These are phyloP conservation scores for Quercus mongolica DNA, from an alignment of 306 rosid genomes.

Conservation along the genomic window DNA sequence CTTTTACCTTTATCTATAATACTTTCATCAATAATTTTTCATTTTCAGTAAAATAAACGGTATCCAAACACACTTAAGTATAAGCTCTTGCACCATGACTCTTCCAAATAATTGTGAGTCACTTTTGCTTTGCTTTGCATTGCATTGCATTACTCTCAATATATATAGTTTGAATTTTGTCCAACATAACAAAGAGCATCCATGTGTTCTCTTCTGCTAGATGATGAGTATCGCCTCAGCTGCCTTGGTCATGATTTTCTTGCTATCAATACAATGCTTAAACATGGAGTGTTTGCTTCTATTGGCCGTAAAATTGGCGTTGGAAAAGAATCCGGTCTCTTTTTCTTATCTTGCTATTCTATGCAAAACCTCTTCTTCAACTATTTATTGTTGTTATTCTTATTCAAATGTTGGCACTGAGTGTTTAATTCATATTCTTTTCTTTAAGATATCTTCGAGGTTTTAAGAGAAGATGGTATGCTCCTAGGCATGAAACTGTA, in stretches of 20 bases:
- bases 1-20: too few relatives aligned
- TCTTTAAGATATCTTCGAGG: conserved; percentile 84
- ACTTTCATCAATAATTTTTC: too few relatives aligned
- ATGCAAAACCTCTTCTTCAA: background rate
- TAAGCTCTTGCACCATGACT: conserved; percentile 80
- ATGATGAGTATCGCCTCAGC: conserved; percentile 85
- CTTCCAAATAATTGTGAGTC: conserved; percentile 75
- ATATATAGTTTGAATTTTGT: background rate
- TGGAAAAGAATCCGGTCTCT: conserved; percentile 85
- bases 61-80: conserved; percentile 25
- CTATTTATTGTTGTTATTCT: background rate
- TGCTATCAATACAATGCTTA: conserved; percentile 59
- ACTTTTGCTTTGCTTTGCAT: conserved; percentile 2
- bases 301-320: conserved; percentile 92
- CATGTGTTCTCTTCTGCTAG: conserved; percentile 30
- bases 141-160: background rate
- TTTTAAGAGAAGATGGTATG: conserved; percentile 81
- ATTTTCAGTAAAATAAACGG: too few relatives aligned
- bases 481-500: conserved; percentile 80
- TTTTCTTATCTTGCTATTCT: background rate
- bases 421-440: conserved; percentile 4
- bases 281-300: conserved; percentile 66
- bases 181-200: background rate
- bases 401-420: background rate
- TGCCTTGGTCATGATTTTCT: conserved; percentile 94